phyloP scores from a whole-genome alignment of 305 asterid species.

The Euphrasia arctica region DNA sequence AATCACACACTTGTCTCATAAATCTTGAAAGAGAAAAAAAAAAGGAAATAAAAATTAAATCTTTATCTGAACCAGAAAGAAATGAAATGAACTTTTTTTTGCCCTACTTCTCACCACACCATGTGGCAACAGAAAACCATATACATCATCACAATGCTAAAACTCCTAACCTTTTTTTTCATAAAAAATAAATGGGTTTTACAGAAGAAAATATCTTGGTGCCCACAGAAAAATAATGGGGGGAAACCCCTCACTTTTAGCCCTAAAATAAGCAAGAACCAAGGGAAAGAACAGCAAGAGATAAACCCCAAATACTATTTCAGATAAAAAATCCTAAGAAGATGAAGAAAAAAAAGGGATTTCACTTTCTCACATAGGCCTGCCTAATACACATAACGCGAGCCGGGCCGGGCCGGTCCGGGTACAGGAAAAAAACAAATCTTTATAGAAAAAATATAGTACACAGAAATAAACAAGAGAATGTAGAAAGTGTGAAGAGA shows the following conservation, averaged over 20 bases:
- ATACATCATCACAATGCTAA: constrained; percentile 32
- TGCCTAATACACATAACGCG: background rate
- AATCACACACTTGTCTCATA: constrained; percentile 28
- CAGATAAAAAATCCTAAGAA: background rate
- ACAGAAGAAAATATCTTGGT: constrained; percentile 9
- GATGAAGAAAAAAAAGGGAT: too few species aligned
- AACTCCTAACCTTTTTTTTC: background rate
- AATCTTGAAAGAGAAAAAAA: constrained; percentile 13
- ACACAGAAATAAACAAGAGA: constrained; percentile 24
- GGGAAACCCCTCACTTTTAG: constrained; percentile 1
- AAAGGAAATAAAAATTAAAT: too few species aligned
- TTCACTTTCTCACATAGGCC: background rate
- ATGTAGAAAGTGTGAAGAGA: constrained; percentile 39
- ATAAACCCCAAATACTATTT: background rate
- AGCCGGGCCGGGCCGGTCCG: background rate
- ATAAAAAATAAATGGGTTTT: background rate
- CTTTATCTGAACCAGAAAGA: constrained; percentile 29
- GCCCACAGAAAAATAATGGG: background rate
- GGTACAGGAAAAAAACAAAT: background rate
- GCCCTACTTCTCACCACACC: constrained; percentile 28
- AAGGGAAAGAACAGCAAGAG: constrained; percentile 10
- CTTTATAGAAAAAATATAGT: background rate
- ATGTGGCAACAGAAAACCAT: constrained; percentile 26
- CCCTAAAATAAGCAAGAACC: constrained; percentile 32
- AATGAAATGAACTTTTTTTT: constrained; percentile 30